Conservation (phyloP, 2,329 filamentous ascomycete genomes). For the Curvularia verruculosa region DNA sequence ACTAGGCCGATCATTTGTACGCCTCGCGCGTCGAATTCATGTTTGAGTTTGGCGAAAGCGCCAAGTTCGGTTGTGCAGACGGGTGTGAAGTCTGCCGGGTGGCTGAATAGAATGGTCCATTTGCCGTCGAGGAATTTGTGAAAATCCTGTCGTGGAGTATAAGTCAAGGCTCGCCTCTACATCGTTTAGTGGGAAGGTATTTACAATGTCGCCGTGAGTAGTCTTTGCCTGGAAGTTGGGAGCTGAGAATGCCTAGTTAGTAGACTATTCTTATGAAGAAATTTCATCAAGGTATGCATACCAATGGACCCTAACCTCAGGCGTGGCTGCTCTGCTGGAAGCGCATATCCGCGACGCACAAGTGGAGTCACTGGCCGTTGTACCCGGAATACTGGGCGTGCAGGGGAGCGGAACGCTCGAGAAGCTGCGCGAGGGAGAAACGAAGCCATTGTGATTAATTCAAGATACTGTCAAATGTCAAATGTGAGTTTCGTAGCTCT, state of each 20-base stretch:
- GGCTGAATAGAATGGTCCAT: constrained; percentile 84
- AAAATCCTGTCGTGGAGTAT: constrained; percentile 55
- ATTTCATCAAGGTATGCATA: constrained; percentile 13
- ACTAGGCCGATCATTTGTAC: constrained; percentile 89
- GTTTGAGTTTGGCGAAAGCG: constrained; percentile 86
- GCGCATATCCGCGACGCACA: constrained; percentile 48
- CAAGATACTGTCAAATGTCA: neutral
- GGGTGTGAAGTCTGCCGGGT: constrained; percentile 87
- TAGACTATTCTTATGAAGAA: neutral
- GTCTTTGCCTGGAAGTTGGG: constrained; percentile 86
- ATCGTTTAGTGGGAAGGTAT: constrained; percentile 50
- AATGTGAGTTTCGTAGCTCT: constrained; percentile 7
- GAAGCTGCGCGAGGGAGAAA: constrained; percentile 46
- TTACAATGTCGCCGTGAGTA: constrained; percentile 70
- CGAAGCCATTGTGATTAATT: constrained; percentile 39
- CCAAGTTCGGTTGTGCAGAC: constrained; percentile 96
- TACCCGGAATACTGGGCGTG: constrained; percentile 32
- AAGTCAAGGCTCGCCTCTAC: neutral
- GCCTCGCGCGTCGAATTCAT: constrained; percentile 83
- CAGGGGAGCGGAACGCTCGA: constrained; percentile 37
- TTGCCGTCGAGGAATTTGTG: constrained; percentile 79
- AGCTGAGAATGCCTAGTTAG: constrained; percentile 53
- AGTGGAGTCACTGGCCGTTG: constrained; percentile 38
- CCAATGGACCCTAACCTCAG: constrained; percentile 53
- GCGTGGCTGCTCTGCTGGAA: constrained; percentile 49